Evolutionary conservation across 805 yeast genomes (phyloP), one percentile per base, ranked within the genome.

Genomic region (Tetrapisispora arboricola): DNA sequence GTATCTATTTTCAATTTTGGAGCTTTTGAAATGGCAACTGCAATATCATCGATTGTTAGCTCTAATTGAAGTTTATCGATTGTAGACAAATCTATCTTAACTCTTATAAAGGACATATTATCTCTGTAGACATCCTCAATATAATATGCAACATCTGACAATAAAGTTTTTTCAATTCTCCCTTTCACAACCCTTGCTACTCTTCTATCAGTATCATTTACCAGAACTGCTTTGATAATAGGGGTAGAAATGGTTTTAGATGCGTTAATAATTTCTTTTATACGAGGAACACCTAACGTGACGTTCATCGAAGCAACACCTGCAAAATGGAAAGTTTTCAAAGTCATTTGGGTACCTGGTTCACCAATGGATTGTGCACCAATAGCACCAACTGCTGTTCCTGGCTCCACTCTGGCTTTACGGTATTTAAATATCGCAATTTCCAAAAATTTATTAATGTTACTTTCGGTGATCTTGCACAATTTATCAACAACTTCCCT

Each of bases 231-330:
- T 51, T 90, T 87, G 58, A 92, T 92, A 58, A 92, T 92, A 1
- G 98, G 98, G 7, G 98, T 92, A 6, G 95, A 85, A 53, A 92
- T 92, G 16, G 78, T 76, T 61, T 92, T 92, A 16, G 96, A 84
- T 3, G 98, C 98, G 61, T 92, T 92, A 61, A 92, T 92, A 61
- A 92, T 92, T 70, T 92, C 98, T 66, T 92, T 92, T 61, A 92
- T 90, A 75, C 98, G 96, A 38, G 98, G 98, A 40, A 92, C 98
- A 76, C 98, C 98, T 51, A 92, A 75, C 0, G 98, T 92, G 49
- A 90, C 95, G 69, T 92, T 92, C 96, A 90, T 92, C 36, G 95
- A 84, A 27, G 98, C 97, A 43, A 92, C 98, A 73, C 98, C 98
- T 55, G 98, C 98, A 73, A 92, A 92, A 72, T 92, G 98, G 85